A percentile compares a stretch with the other conserved stretches of the same genome.
Evolutionary conservation across 176 grass and related monocot species (phyloP).

Genomic region (Oryza glaberrima): DNA sequence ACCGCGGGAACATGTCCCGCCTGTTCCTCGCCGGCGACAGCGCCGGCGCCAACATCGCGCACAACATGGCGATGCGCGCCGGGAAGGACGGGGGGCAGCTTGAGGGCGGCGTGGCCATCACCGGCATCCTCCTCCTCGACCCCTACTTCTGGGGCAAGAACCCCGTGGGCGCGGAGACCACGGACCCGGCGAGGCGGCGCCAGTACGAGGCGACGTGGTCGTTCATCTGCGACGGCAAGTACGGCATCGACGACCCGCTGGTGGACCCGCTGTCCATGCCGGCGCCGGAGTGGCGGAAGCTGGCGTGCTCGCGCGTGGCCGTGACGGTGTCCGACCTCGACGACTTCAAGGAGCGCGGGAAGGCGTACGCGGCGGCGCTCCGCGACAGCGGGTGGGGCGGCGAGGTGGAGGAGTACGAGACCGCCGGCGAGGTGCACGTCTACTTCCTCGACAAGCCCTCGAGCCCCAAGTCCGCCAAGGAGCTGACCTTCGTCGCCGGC

Average conservation of each 20-base stretch:
- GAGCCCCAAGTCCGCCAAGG: constrained; percentile 52
- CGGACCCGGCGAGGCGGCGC: constrained; percentile 42
- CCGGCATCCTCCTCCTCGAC: constrained; percentile 60
- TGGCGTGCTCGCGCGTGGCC: constrained; percentile 54
- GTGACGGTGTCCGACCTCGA: constrained; percentile 61
- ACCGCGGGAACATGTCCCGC: constrained; percentile 49
- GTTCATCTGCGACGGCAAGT: constrained; percentile 55
- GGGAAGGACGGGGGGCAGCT: constrained; percentile 23
- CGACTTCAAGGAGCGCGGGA: constrained; percentile 53
- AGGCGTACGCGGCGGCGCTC: constrained; percentile 61
- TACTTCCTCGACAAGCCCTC: constrained; percentile 58
- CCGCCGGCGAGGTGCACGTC: constrained; percentile 63
- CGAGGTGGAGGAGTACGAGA: constrained; percentile 57
- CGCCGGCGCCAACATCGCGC: constrained; percentile 76
- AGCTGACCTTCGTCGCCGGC: constrained; percentile 46
- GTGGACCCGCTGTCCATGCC: constrained; percentile 62
- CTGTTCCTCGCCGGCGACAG: constrained; percentile 81
- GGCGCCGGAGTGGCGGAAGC: constrained; percentile 17
- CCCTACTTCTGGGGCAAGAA: constrained; percentile 77
- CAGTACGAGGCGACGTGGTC: constrained; percentile 67
- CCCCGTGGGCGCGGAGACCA: constrained; percentile 65
- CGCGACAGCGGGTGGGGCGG: constrained; percentile 64
- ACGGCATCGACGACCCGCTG: constrained; percentile 63
- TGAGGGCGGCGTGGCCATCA: constrained; percentile 39
- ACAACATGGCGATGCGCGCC: constrained; percentile 52